A percentile compares a stretch with the other conserved stretches of the same genome.
phyloP scores from a whole-genome alignment of 1,139 yeast species.

The Meyerozyma carpophila region DNA sequence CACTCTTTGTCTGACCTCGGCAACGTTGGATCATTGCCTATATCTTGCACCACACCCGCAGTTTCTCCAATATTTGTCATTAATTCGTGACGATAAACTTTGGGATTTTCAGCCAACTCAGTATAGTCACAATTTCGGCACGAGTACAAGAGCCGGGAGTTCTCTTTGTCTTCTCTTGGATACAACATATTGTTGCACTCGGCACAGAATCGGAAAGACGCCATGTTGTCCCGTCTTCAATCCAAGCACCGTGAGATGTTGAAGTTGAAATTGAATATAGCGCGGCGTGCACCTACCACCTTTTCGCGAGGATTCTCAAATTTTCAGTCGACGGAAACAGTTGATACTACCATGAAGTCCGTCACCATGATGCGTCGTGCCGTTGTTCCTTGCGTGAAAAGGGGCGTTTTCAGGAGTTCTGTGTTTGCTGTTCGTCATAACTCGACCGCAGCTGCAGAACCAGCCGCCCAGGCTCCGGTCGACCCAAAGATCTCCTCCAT shows the following conservation, averaged over 20 bases:
- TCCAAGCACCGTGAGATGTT: background rate
- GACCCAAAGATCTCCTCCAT: constrained; percentile 86
- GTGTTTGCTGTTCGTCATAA: constrained; percentile 38
- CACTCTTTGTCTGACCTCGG: constrained; percentile 94
- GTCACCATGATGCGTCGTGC: constrained; percentile 32
- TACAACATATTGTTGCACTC: constrained; percentile 97
- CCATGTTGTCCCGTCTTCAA: constrained; percentile 39
- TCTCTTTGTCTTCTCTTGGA: constrained; percentile 90
- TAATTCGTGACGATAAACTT: constrained; percentile 90
- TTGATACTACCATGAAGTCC: constrained; percentile 11
- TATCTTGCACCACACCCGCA: constrained; percentile 96
- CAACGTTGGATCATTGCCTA: constrained; percentile 92
- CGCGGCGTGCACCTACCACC: constrained; percentile 1
- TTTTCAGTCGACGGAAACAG: constrained; percentile 1
- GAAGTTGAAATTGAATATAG: background rate
- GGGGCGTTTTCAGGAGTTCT: background rate
- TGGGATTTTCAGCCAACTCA: constrained; percentile 83
- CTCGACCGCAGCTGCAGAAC: constrained; percentile 41
- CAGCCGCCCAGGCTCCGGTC: constrained; percentile 42
- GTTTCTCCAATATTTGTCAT: constrained; percentile 85
- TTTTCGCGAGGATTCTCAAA: background rate
- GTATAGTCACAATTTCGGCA: constrained; percentile 95
- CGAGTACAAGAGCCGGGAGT: constrained; percentile 71
- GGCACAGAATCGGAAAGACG: constrained; percentile 88
- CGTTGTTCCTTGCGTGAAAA: constrained; percentile 30